These are phyloP conservation scores for Trifolium repens DNA, from an alignment of 306 rosid genomes.

Conservation along the genomic window DNA sequence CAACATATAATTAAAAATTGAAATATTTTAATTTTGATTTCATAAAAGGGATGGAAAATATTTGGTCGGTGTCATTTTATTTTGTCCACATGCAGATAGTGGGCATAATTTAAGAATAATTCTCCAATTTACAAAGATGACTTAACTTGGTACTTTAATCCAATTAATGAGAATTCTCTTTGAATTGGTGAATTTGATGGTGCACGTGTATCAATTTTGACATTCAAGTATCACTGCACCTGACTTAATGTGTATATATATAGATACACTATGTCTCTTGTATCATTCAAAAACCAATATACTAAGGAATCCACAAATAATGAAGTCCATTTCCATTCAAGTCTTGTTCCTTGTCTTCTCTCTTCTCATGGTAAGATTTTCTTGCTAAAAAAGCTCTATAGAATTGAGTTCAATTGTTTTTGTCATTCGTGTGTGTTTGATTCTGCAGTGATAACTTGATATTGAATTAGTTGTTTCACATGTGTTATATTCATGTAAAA, in stretches of 20 bases:
- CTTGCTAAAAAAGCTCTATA: neutral
- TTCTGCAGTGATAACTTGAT: neutral
- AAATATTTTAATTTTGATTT: neutral
- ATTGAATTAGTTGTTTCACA: too few relatives aligned
- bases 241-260: neutral
- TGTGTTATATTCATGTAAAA: too few relatives aligned
- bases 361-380: slow-evolving; percentile 58
- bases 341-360: slow-evolving; percentile 45
- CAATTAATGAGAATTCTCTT: neutral
- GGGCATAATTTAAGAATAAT: neutral
- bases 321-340: slow-evolving; percentile 51
- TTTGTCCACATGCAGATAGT: slow-evolving; percentile 1
- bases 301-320: neutral
- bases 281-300: slow-evolving; percentile 11
- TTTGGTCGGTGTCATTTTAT: neutral
- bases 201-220: slow-evolving; percentile 1
- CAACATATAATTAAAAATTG: neutral
- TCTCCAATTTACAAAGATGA: neutral
- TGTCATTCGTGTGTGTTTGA: neutral
- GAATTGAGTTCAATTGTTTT: neutral
- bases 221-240: neutral
- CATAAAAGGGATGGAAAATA: neutral
- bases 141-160: neutral
- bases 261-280: neutral
- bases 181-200: neutral